phyloP scores from a whole-genome alignment of 2,329 filamentous ascomycete species.

The Beauveria pseudobassiana region DNA sequence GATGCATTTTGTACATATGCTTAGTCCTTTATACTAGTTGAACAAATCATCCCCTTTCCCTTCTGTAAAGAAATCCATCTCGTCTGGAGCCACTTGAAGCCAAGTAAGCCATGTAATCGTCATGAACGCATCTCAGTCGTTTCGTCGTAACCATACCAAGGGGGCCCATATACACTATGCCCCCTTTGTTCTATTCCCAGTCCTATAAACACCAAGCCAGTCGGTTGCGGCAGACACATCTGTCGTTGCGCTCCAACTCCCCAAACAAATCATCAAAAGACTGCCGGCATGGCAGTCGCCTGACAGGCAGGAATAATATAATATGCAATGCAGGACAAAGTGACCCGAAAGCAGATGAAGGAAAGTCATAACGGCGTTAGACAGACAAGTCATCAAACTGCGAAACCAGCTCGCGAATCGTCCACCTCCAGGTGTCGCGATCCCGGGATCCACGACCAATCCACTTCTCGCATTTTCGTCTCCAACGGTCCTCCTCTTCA shows the following conservation, averaged over 20 bases:
- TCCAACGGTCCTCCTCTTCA: slow-evolving; percentile 89
- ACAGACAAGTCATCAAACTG: slow-evolving; percentile 33
- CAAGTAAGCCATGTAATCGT: slow-evolving; percentile 13
- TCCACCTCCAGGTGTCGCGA: slow-evolving; percentile 68
- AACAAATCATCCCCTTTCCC: neutral
- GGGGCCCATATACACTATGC: slow-evolving; percentile 14
- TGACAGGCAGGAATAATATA: neutral
- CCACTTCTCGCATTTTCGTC: slow-evolving; percentile 82
- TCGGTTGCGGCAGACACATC: slow-evolving; percentile 13
- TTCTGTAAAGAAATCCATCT: slow-evolving; percentile 4
- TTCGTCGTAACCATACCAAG: slow-evolving; percentile 19
- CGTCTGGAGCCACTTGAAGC: slow-evolving; percentile 7
- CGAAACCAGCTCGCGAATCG: slow-evolving; percentile 53
- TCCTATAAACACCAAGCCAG: slow-evolving; percentile 11
- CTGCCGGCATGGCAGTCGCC: neutral
- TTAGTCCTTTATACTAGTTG: slow-evolving; percentile 5
- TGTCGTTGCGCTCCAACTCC: neutral
- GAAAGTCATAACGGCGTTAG: slow-evolving; percentile 18
- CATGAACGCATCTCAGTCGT: slow-evolving; percentile 22
- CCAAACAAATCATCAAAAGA: slow-evolving; percentile 1
- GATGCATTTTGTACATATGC: slow-evolving; percentile 12
- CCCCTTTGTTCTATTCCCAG: slow-evolving; percentile 20
- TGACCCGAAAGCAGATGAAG: slow-evolving; percentile 11
- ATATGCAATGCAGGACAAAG: neutral
- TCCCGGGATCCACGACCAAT: slow-evolving; percentile 51